phyloP scores from a whole-genome alignment of 495 filamentous ascomycete genomes.

The Cryomyces minteri region DNA sequence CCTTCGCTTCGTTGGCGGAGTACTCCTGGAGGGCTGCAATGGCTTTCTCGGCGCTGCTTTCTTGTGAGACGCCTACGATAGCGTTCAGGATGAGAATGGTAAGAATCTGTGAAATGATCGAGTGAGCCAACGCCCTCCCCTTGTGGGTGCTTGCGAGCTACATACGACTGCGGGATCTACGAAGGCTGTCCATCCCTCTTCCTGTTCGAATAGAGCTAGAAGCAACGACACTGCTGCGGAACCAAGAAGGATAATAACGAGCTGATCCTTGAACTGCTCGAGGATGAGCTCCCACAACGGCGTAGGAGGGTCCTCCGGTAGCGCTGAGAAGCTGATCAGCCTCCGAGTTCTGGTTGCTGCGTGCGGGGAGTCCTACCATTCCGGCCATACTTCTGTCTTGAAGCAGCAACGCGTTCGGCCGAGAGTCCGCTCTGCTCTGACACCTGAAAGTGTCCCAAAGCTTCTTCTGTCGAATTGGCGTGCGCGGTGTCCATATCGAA shows the following conservation, averaged over 20 bases:
- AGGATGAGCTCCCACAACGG: conserved; percentile 91
- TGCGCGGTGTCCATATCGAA: conserved; percentile 11
- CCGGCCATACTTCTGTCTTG: conserved; percentile 9
- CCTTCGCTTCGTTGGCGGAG: conserved; percentile 94
- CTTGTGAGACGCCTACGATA: conserved; percentile 93
- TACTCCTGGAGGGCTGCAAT: conserved; percentile 99
- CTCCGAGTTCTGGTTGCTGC: background rate
- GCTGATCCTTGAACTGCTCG: conserved; percentile 98
- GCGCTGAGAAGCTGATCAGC: conserved; percentile 32
- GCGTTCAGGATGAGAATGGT: conserved; percentile 95
- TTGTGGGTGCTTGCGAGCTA: background rate
- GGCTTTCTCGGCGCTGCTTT: conserved; percentile 95
- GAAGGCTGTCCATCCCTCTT: conserved; percentile 91
- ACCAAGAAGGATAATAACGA: conserved; percentile 86
- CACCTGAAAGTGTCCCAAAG: conserved; percentile 11
- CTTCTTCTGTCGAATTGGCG: conserved; percentile 7
- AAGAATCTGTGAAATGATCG: conserved; percentile 44
- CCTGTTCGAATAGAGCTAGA: conserved; percentile 83
- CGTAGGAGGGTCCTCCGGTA: conserved; percentile 93
- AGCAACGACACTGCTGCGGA: conserved; percentile 92
- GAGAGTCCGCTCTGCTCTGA: conserved; percentile 8
- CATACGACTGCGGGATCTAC: conserved; percentile 89
- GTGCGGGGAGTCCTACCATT: conserved; percentile 12
- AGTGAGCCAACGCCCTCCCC: background rate
- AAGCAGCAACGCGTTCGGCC: background rate